A percentile compares a stretch with the other conserved stretches of the same genome.
phyloP scores from a whole-genome alignment of 495 filamentous ascomycete genomes.

The Penicillium samsonianum region DNA sequence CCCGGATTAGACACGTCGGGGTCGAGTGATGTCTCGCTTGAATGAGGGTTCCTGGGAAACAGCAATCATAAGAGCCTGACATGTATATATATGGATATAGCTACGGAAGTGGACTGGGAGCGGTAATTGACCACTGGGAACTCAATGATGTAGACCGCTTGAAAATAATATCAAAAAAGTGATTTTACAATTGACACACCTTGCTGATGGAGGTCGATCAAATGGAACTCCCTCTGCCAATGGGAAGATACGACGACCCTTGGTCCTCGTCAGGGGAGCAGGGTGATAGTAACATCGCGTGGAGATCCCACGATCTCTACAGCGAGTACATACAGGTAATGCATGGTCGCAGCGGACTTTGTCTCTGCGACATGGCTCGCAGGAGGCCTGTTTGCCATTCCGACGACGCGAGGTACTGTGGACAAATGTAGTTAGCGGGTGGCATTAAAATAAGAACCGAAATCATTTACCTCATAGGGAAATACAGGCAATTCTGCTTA shows the following conservation, averaged over 20 bases:
- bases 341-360: conserved; percentile 51
- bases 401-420: conserved; percentile 34
- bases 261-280: conserved; percentile 35
- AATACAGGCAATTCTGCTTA: not conserved
- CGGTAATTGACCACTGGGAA: not conserved
- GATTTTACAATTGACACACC: conserved; percentile 11
- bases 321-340: conserved; percentile 35
- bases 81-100: not conserved
- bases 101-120: not conserved
- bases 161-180: not conserved
- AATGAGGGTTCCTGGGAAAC: conserved; percentile 8
- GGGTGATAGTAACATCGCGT: conserved; percentile 41
- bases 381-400: conserved; percentile 49
- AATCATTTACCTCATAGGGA: conserved; percentile 9
- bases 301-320: conserved; percentile 27
- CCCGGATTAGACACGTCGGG: not conserved
- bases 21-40: conserved; percentile 12
- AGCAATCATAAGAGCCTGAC: not conserved
- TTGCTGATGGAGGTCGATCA: conserved; percentile 14
- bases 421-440: not conserved
- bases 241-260: conserved; percentile 10
- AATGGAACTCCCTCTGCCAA: conserved; percentile 19
- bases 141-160: not conserved
- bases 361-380: conserved; percentile 50
- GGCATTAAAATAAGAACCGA: not conserved